Conservation (phyloP, 768 basidiomycete species). For the Gelatoporia subvermispora region DNA sequence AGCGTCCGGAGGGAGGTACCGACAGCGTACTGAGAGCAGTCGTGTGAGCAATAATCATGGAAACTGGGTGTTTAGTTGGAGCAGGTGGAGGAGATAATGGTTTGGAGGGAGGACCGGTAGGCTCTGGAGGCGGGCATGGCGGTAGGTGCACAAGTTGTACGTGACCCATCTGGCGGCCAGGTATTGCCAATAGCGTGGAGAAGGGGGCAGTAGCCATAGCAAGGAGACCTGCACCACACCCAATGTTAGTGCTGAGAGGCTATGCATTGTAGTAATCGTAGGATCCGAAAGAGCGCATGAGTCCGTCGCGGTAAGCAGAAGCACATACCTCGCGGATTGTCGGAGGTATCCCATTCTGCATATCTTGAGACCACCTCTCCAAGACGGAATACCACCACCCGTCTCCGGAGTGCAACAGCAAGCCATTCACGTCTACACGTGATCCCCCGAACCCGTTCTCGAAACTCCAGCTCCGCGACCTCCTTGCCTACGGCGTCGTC, state of each 20-base stretch:
- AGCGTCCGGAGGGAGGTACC: constrained; percentile 68
- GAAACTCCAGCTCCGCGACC: constrained; percentile 86
- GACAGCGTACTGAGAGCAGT: constrained; percentile 76
- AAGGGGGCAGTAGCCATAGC: constrained; percentile 74
- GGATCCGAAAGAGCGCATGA: background rate
- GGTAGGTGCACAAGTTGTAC: constrained; percentile 85
- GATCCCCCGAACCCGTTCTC: constrained; percentile 75
- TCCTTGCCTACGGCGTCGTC: constrained; percentile 73
- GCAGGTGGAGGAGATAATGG: constrained; percentile 51
- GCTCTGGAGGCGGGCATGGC: constrained; percentile 61
- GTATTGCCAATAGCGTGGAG: constrained; percentile 79
- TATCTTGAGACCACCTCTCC: constrained; percentile 57
- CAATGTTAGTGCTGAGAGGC: background rate
- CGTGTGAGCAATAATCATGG: constrained; percentile 82
- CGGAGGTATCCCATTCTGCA: constrained; percentile 82
- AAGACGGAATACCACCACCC: constrained; percentile 77
- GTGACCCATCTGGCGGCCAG: constrained; percentile 83
- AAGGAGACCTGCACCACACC: constrained; percentile 53
- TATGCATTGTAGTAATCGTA: background rate
- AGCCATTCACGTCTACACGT: constrained; percentile 82
- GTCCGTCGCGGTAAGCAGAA: background rate
- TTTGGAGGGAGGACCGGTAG: constrained; percentile 46
- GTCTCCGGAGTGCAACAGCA: constrained; percentile 70
- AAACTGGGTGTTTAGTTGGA: constrained; percentile 59
- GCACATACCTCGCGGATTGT: constrained; percentile 72